These are phyloP conservation scores for Ascochyta pisi DNA, from an alignment of 2,329 filamentous ascomycete genomes.

Conservation along the genomic window DNA sequence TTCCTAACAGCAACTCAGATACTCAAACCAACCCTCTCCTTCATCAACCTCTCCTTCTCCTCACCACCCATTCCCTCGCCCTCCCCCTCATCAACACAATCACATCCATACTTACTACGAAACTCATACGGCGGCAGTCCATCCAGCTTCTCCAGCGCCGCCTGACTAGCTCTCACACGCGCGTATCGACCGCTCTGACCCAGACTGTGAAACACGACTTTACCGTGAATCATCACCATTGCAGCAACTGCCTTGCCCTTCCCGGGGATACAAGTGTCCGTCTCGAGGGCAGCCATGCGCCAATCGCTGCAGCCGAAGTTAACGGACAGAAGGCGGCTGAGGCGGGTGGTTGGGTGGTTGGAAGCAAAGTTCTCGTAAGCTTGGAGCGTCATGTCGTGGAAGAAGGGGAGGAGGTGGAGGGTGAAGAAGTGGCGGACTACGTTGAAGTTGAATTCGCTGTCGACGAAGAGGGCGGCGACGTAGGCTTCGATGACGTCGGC, in stretches of 20 bases:
- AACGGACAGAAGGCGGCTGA: constrained; percentile 68
- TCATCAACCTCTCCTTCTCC: constrained; percentile 21
- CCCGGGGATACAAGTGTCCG: constrained; percentile 56
- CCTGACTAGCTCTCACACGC: constrained; percentile 70
- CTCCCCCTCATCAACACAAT: constrained; percentile 57
- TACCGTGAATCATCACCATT: constrained; percentile 77
- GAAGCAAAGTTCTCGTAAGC: constrained; percentile 83
- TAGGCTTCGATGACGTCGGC: constrained; percentile 90
- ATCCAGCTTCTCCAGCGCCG: constrained; percentile 60
- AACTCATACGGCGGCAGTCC: constrained; percentile 65
- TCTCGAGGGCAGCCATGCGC: constrained; percentile 48
- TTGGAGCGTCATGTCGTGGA: constrained; percentile 77
- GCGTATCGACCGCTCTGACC: constrained; percentile 74
- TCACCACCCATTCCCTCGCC: neutral
- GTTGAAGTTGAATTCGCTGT: constrained; percentile 78
- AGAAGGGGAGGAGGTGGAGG: constrained; percentile 76
- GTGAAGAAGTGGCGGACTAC: constrained; percentile 80
- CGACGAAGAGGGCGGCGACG: constrained; percentile 89
- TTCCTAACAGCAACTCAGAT: constrained; percentile 15
- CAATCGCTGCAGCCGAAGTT: constrained; percentile 71
- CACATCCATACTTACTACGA: constrained; percentile 65
- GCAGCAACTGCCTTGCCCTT: constrained; percentile 63
- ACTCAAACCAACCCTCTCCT: constrained; percentile 25
- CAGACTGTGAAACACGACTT: constrained; percentile 67
- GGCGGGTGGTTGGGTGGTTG: constrained; percentile 78